A percentile compares a stretch with the other conserved stretches of the same genome.
phyloP scores from a whole-genome alignment of 2,329 filamentous ascomycete genomes.

The Pyrenochaeta sp. region DNA sequence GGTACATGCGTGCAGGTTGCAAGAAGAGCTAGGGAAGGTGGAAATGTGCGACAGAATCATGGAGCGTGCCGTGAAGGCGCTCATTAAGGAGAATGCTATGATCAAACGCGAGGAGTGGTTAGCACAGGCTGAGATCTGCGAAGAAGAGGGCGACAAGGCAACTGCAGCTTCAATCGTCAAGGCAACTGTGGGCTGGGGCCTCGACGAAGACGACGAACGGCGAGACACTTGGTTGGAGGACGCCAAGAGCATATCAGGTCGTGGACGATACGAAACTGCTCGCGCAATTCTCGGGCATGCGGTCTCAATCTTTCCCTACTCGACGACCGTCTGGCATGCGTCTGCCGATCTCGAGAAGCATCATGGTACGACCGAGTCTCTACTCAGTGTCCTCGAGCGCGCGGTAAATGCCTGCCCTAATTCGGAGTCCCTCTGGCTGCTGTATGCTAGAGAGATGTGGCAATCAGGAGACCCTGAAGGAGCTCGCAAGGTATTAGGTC shows the following conservation, averaged over 20 bases:
- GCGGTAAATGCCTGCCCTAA: slow-evolving; percentile 93
- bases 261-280: slow-evolving; percentile 88
- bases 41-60: slow-evolving; percentile 84
- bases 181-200: slow-evolving; percentile 89
- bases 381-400: slow-evolving; percentile 88
- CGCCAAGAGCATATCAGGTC: slow-evolving; percentile 79
- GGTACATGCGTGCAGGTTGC: slow-evolving; percentile 90
- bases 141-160: slow-evolving; percentile 85
- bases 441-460: slow-evolving; percentile 95
- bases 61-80: slow-evolving; percentile 88
- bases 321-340: slow-evolving; percentile 87
- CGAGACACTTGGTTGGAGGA: slow-evolving; percentile 97
- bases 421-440: slow-evolving; percentile 92
- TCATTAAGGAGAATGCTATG: slow-evolving; percentile 94
- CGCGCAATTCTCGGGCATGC: slow-evolving; percentile 93
- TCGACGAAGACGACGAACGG: slow-evolving; percentile 96
- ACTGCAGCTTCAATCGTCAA: slow-evolving; percentile 91
- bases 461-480: slow-evolving; percentile 86
- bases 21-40: slow-evolving; percentile 86
- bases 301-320: slow-evolving; percentile 86
- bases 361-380: slow-evolving; percentile 81
- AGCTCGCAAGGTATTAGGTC: slow-evolving; percentile 82
- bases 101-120: slow-evolving; percentile 98
- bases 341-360: slow-evolving; percentile 91
- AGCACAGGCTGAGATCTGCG: slow-evolving; percentile 89